These are phyloP conservation scores for Pichia insulana DNA, from an alignment of 805 yeast genomes.

Conservation along the genomic window DNA sequence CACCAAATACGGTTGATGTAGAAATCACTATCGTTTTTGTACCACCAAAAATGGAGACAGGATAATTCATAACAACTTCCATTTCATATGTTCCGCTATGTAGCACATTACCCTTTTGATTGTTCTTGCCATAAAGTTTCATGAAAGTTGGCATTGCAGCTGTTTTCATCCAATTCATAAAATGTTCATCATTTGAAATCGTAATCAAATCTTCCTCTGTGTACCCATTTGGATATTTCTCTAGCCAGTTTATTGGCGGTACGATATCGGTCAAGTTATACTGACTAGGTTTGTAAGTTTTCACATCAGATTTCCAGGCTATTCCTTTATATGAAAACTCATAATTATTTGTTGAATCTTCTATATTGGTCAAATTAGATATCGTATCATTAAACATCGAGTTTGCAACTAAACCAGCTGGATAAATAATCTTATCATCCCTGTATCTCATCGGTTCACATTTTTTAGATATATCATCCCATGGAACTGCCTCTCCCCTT, in stretches of 20 bases:
- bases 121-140: slow-evolving; percentile 74
- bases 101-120: slow-evolving; percentile 35
- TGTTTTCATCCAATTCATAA: slow-evolving; percentile 97
- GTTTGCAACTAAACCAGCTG: slow-evolving; percentile 94
- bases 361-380: slow-evolving; percentile 34
- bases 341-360: slow-evolving; percentile 29
- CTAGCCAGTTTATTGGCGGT: slow-evolving; percentile 92
- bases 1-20: slow-evolving; percentile 79
- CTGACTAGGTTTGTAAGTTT: slow-evolving; percentile 61
- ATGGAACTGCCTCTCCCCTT: slow-evolving; percentile 60
- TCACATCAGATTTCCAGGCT: slow-evolving; percentile 77
- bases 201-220: slow-evolving; percentile 75
- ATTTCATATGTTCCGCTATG: slow-evolving; percentile 62
- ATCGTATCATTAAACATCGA: slow-evolving; percentile 87
- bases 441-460: slow-evolving; percentile 43
- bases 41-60: slow-evolving; percentile 81
- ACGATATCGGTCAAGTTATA: slow-evolving; percentile 64
- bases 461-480: slow-evolving; percentile 38
- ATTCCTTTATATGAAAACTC: slow-evolving; percentile 49
- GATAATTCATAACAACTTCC: slow-evolving; percentile 67
- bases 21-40: slow-evolving; percentile 74
- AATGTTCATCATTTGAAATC: slow-evolving; percentile 65
- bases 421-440: slow-evolving; percentile 49
- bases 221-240: slow-evolving; percentile 78
- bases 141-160: slow-evolving; percentile 88